Percentiles rank a stretch among this genome's conserved stretches.
Conservation (phyloP, 2,329 filamentous ascomycete species). For the Ascosphaera aggregata region DNA sequence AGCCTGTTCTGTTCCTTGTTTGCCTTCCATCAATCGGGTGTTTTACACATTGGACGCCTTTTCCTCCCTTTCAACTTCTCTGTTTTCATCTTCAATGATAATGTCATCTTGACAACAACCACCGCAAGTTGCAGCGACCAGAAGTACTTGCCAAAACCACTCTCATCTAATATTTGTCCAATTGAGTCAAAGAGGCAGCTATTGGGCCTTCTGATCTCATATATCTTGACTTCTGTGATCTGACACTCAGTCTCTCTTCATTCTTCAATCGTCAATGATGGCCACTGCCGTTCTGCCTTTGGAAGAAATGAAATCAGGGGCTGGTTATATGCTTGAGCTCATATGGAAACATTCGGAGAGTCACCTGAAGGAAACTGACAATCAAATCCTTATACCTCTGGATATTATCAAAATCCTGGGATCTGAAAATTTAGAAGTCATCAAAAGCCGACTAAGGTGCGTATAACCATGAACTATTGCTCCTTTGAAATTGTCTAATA, state of each 20-base stretch:
- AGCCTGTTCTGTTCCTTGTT: neutral
- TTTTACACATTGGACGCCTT: too few relatives aligned
- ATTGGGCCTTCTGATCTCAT: neutral
- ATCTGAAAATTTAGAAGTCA: constrained; percentile 10
- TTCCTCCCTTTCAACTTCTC: too few relatives aligned
- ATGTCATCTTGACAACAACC: too few relatives aligned
- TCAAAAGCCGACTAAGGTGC: constrained; percentile 13
- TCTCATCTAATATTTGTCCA: too few relatives aligned
- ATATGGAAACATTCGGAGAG: constrained; percentile 13
- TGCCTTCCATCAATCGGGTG: neutral
- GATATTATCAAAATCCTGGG: constrained; percentile 12
- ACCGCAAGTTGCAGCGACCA: too few relatives aligned
- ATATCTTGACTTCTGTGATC: too few relatives aligned
- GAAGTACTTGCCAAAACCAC: too few relatives aligned
- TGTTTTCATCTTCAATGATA: too few relatives aligned
- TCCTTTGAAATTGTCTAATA: constrained; percentile 4
- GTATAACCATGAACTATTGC: neutral
- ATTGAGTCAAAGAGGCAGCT: too few relatives aligned
- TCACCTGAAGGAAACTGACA: constrained; percentile 11
- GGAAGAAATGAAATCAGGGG: constrained; percentile 3
- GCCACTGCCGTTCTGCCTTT: constrained; percentile 3
- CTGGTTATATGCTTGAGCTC: constrained; percentile 6
- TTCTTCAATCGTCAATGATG: constrained; percentile 4
- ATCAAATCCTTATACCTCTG: constrained; percentile 12
- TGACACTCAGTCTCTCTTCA: neutral